Conservation (phyloP, 2,329 filamentous ascomycete genomes). For the Fusarium scirpi region DNA sequence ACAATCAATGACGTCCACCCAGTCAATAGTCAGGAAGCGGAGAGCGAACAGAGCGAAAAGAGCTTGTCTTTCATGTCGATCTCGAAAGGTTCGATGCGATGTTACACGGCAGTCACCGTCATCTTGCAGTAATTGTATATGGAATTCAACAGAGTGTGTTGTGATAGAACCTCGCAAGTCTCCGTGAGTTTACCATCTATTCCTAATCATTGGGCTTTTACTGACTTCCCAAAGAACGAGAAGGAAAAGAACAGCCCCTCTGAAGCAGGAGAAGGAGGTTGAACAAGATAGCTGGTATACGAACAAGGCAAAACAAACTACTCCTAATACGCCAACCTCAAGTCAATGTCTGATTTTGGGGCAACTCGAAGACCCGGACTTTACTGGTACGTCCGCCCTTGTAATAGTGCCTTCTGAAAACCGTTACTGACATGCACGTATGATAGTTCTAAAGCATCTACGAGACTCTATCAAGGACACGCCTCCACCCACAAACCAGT, state of each 20-base stretch:
- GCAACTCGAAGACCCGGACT: not conserved
- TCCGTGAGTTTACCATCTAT: not conserved
- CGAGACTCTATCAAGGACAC: not conserved
- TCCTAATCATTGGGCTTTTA: rapidly evolving
- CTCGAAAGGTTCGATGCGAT: constrained; percentile 21
- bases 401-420: rapidly evolving
- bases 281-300: not conserved
- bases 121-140: constrained; percentile 16
- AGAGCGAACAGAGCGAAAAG: constrained; percentile 4
- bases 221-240: not conserved
- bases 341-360: rapidly evolving
- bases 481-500: not conserved
- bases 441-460: not conserved
- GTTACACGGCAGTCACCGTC: constrained; percentile 15
- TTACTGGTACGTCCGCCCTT: not conserved
- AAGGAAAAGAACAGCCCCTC: not conserved
- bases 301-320: not conserved
- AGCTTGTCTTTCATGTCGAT: constrained; percentile 7
- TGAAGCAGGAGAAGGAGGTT: not conserved
- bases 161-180: constrained; percentile 4
- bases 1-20: rapidly evolving
- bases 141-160: constrained; percentile 7
- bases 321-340: rapidly evolving
- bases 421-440: not conserved
- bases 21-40: not conserved